Conservation (phyloP, 805 yeast genomes). For the Lachancea fermentati region DNA sequence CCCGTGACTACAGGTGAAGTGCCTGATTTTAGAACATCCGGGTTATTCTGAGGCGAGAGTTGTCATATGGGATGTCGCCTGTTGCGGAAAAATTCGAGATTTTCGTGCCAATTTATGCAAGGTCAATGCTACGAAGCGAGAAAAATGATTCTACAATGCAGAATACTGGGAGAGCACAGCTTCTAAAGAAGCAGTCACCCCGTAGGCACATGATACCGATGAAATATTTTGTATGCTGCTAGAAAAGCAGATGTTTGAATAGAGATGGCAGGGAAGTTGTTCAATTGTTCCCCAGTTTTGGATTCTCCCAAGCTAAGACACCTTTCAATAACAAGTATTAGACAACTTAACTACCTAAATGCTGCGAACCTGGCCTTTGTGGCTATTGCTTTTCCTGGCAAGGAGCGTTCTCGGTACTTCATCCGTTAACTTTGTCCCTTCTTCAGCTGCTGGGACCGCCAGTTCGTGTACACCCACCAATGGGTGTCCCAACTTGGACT, state of each 20-base stretch:
- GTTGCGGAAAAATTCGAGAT: neutral
- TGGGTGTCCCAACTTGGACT: slow-evolving; percentile 19
- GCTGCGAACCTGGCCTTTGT: neutral
- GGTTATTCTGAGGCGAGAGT: no score
- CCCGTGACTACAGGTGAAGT: neutral
- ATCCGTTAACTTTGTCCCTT: neutral
- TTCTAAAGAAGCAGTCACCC: neutral
- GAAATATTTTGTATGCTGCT: neutral
- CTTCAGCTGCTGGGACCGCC: neutral
- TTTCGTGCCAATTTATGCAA: neutral
- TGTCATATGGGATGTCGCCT: neutral
- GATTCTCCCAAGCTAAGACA: neutral
- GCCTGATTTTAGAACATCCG: no score
- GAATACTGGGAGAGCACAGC: no score
- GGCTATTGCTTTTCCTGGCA: neutral
- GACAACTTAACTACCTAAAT: neutral
- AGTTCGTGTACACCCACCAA: slow-evolving; percentile 4
- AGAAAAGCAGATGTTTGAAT: neutral
- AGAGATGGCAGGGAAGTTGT: neutral
- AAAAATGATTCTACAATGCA: no score
- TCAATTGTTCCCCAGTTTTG: neutral
- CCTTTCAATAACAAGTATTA: neutral
- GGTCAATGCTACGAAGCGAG: no score
- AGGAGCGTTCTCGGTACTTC: neutral
- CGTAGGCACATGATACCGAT: neutral